Base-by-base conservation (phyloP, 2,329 filamentous ascomycete species). In the Trichoderma breve region DNA sequence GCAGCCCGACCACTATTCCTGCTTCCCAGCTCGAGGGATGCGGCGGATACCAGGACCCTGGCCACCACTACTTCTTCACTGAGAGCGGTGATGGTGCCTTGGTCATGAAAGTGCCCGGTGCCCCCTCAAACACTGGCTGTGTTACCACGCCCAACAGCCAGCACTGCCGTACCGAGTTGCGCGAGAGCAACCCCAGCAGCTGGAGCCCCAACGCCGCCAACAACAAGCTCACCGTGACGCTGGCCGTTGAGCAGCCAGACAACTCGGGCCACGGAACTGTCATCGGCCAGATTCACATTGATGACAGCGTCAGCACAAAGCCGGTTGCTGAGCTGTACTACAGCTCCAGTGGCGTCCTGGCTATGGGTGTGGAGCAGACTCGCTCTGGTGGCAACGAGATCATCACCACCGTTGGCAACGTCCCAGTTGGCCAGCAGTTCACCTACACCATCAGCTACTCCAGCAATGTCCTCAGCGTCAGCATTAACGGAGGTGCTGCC, bases 111-210 rank as follows among this genome's bases (percentile, higher is more conserved):
- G 82, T 83, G 3, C 81, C 82, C 2, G 81, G 82, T 7, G 79
- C 79, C 11, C 76, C 78, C 1, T 73, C 73, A 34, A 75, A 72
- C 43, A 75, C 80, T 2, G 76, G 75, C 11, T 84, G 82, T 67
- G 81, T 83, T 14, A 83, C 79, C 2, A 84, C 83, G 0, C 73
- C 78, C 0, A 79, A 82, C 75, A 83, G 81, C 75, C 72, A 81
- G 65, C 82, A 84, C 73, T 84, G 83, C 73, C 82, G 81, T 28
- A 83, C 81, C 7, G 83, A 84, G 74, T 75, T 84, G 12, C 81
- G 82, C 14, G 82, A 84, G 75, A 73, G 72, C n/a, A 75, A 64
- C 32, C 81, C 81, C 2, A 77, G 68, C 9, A 77, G 74, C 71
- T 80, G 82, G 82, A 75, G 78, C 60, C 80, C 82, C 5, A 79